These are phyloP conservation scores for Geranomyces michiganensis DNA, from an alignment of 192 early-diverging fungal species.

Conservation along the genomic window DNA sequence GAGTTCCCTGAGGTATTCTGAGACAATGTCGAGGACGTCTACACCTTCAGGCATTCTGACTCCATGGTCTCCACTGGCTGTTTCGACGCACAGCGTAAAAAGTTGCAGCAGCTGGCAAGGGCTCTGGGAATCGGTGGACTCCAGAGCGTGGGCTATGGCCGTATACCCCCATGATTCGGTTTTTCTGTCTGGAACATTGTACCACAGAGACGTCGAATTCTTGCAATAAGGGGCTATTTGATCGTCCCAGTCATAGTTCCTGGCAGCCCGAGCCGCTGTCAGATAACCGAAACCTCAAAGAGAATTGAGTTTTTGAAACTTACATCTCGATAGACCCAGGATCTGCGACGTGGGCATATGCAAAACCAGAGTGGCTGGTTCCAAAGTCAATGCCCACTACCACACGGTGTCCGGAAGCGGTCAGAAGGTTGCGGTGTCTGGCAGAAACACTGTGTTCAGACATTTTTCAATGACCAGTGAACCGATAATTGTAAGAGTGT, in stretches of 20 bases:
- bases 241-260: constrained; percentile 9
- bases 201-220: constrained; percentile 2
- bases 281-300: constrained; percentile 5
- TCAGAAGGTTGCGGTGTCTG: neutral
- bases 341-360: constrained; percentile 12
- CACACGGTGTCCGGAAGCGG: neutral
- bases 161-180: constrained; percentile 22
- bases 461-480: no score
- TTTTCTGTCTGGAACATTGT: neutral
- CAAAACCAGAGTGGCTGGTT: constrained; percentile 10
- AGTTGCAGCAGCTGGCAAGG: constrained; percentile 1
- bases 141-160: neutral
- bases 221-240: constrained; percentile 13
- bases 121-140: neutral
- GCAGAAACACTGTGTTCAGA: no score
- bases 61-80: neutral
- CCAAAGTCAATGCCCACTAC: constrained; percentile 20
- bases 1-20: constrained; percentile 6
- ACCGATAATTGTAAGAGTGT: no score
- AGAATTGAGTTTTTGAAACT: neutral
- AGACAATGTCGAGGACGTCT: constrained; percentile 5
- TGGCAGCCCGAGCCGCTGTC: neutral
- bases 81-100: constrained; percentile 5
- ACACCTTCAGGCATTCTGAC: constrained; percentile 2
- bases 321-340: constrained; percentile 4